Evolutionary conservation across 129 eudicot genomes (phyloP).

Genomic region (Smallanthus sonchifolius): DNA sequence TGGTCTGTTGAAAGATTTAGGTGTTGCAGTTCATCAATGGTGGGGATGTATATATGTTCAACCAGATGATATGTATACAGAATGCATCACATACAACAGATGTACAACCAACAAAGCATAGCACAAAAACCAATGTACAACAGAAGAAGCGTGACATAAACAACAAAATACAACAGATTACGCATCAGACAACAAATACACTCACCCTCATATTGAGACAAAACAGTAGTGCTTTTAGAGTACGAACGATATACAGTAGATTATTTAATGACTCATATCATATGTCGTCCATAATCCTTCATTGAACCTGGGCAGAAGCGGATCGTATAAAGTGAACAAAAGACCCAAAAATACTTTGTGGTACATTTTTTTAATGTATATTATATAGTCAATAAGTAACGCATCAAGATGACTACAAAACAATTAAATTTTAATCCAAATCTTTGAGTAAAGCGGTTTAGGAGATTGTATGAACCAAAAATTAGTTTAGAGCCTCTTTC

Average conservation of each 20-base stretch:
- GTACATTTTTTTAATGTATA: background rate
- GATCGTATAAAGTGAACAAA: background rate
- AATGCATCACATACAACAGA: background rate
- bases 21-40: slow-evolving; percentile 69
- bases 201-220: slow-evolving; percentile 16
- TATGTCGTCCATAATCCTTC: background rate
- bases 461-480: background rate
- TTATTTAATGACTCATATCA: background rate
- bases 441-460: background rate
- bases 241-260: background rate
- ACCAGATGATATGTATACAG: background rate
- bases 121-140: background rate
- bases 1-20: slow-evolving; percentile 51
- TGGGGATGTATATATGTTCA: too few relatives aligned
- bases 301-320: slow-evolving; percentile 4
- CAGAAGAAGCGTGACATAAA: background rate
- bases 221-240: background rate
- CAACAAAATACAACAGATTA: slow-evolving; percentile 8
- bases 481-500: background rate
- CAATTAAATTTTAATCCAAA: background rate
- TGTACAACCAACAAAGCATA: slow-evolving; percentile 9
- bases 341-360: background rate
- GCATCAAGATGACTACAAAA: background rate
- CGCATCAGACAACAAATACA: background rate
- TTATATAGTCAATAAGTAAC: background rate